Base-by-base conservation (phyloP, 2,329 filamentous ascomycete species). In the Coniosporium tulheliwenetii region DNA sequence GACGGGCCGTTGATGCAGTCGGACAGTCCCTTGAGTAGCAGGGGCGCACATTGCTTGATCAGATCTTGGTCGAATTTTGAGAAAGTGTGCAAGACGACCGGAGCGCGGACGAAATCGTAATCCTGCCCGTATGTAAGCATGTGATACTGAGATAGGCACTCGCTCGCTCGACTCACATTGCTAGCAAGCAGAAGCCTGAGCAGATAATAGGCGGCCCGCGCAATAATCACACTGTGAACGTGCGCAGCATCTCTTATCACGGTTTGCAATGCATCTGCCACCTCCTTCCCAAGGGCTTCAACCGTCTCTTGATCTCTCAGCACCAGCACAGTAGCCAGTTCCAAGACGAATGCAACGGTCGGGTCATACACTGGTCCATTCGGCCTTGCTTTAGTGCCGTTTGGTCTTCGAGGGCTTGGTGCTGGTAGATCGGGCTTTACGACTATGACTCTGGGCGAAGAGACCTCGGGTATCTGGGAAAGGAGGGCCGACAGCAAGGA, bases 71-170 rank as follows among this genome's bases (percentile, higher is more conserved):
- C 77, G 53, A 96, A 84, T 47, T 80, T 86, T 1, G 87, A 93
- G 45, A 98, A 86, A 1, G 81, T 81, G 58, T 98, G 91, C 10
- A 98, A 72, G 7, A 96, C 74, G 39, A 96, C 83, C 1, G 91
- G 91, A 1, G 87, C 84, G 43, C 91, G 84, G 53, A 95, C 79
- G 57, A 91, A 94, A 52, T 93, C 84, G 52, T 89, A 77, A 49
- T 94, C 82, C 81, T 87, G 48, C 2, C 19, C 19, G n/a, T 7
- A 26, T 3, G 19, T 26, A 26, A 26, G 19, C 19, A 26, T 26
- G 19, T 26, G 7, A 36, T 38, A 34, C 36, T 9, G 26, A 50
- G 47, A 19, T 26, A 30, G 35, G 10, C 10, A n/a, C 10, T 37
- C 2, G 12, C 10, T 10, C 15, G 16, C 12, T 12, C 10, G 34